Base-by-base conservation (phyloP, 495 filamentous ascomycete species). In the Xylaria curta region DNA sequence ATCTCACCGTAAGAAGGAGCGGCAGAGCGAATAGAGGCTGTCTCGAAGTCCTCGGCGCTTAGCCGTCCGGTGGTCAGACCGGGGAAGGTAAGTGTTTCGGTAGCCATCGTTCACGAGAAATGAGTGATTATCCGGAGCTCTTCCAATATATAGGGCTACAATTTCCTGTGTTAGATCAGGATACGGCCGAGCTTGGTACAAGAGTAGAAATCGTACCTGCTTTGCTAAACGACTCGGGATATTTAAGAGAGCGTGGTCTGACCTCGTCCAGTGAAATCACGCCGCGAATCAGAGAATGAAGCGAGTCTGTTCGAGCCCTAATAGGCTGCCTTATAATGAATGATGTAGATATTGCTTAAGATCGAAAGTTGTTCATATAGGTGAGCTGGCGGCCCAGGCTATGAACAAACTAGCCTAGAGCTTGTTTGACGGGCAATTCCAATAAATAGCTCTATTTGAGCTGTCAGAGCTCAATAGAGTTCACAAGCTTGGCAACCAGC, bases 1-100 rank as follows among this genome's bases (percentile, higher is more conserved):
- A 68, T 59, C 83, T 81, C 74, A 86, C 84, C 81, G 74, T 87
- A 87, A 9, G 86, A 87, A 2, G 86, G 86, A 4, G 85, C 84
- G 3, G 84, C 83, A n/a, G 85, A 86, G 53, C 81, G 81, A 62
- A 86, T 83, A 24, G 85, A 87, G 9, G 84, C 84, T n/a, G 85
- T 86, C 72, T 87, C 85, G 53, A 85, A 85, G 73, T 86, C 85
- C 64, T 84, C 84, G 0, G 81, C 68, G 31, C 76, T 74, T 24
- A 85, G 76, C 8, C 76, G 77, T 12, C 79, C 78, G 59, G 80
- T 63, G 24, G 71, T 74, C 38, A 78, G 72, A 26, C 72, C 69
- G 64, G 78, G 81, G 3, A 71, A 72, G 44, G 79, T 73, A 31
- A 72, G 74, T 17, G 73, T 73, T 68, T 82, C 79, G 56, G 72